phyloP scores from a whole-genome alignment of 202 grass and related monocot species.

The Panicum virgatum region DNA sequence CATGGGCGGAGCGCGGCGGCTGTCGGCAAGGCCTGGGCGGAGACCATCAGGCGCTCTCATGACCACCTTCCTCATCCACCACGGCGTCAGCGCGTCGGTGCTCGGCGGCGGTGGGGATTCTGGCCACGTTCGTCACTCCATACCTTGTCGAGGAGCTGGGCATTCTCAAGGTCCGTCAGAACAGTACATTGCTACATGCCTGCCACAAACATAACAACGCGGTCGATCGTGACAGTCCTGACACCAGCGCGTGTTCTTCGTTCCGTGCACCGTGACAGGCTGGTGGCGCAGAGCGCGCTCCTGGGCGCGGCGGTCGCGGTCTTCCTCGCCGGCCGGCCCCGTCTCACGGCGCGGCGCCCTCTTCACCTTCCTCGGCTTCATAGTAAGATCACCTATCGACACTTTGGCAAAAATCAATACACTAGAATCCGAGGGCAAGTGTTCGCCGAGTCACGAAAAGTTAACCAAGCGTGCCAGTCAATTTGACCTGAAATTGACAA shows the following conservation, averaged over 20 bases:
- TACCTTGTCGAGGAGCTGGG: conserved; percentile 51
- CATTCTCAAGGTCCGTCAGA: conserved; percentile 39
- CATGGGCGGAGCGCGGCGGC: too few species aligned
- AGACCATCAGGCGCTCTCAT: conserved; percentile 57
- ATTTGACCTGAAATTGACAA: too few species aligned
- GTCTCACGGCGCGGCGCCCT: conserved; percentile 30
- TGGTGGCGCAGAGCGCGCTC: conserved; percentile 51
- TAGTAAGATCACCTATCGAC: too few species aligned
- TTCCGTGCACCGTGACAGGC: conserved; percentile 27
- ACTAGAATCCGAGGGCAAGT: too few species aligned
- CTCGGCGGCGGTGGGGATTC: conserved; percentile 56
- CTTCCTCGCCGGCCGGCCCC: conserved; percentile 35
- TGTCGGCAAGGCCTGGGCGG: conserved; percentile 7
- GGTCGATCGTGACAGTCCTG: neutral
- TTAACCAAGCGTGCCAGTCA: too few species aligned
- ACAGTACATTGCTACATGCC: too few species aligned
- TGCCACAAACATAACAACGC: neutral
- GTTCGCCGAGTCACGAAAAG: too few species aligned
- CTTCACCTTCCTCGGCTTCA: conserved; percentile 46
- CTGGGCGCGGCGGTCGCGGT: conserved; percentile 41
- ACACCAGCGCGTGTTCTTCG: neutral
- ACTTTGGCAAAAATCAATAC: too few species aligned
- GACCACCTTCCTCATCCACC: conserved; percentile 64
- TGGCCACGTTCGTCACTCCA: conserved; percentile 47
- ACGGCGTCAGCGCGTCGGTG: conserved; percentile 38